A percentile compares a stretch with the other conserved stretches of the same genome.
These are phyloP conservation scores for Colletotrichum nymphaeae DNA, from an alignment of 2,329 filamentous ascomycete genomes.

Conservation along the genomic window DNA sequence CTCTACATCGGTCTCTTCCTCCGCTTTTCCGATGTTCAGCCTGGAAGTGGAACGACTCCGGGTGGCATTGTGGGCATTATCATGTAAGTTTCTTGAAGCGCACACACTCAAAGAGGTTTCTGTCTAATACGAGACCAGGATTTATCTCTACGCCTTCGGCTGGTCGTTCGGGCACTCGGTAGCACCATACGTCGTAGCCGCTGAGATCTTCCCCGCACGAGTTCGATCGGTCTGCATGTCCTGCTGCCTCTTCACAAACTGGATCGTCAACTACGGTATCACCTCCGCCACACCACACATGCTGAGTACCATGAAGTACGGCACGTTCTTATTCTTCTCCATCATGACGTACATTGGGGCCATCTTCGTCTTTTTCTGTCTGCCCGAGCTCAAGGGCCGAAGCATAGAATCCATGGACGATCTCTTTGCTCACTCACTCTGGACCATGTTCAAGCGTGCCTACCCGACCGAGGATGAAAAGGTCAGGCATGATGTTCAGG, in stretches of 20 bases:
- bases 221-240: constrained; percentile 44
- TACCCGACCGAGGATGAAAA: constrained; percentile 61
- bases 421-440: constrained; percentile 54
- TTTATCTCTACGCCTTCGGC: constrained; percentile 46
- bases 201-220: constrained; percentile 45
- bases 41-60: constrained; percentile 46
- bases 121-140: constrained; percentile 34
- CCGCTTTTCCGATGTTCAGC: constrained; percentile 46
- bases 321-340: constrained; percentile 34
- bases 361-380: constrained; percentile 57
- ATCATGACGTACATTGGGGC: constrained; percentile 20
- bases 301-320: constrained; percentile 33
- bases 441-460: constrained; percentile 53
- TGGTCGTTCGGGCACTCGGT: constrained; percentile 41
- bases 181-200: constrained; percentile 39
- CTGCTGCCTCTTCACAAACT: constrained; percentile 42
- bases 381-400: constrained; percentile 63
- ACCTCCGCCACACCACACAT: constrained; percentile 42
- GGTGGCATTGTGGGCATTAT: constrained; percentile 54
- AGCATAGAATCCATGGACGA: constrained; percentile 62
- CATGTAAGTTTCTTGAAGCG: constrained; percentile 32
- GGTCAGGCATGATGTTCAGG: constrained; percentile 18
- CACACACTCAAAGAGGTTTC: too few relatives aligned
- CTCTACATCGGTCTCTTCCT: constrained; percentile 46
- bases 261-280: constrained; percentile 46